A percentile compares a stretch with the other conserved stretches of the same genome.
These are phyloP conservation scores for Nicotiana attenuata DNA, from an alignment of 257 asterid species.

Conservation along the genomic window DNA sequence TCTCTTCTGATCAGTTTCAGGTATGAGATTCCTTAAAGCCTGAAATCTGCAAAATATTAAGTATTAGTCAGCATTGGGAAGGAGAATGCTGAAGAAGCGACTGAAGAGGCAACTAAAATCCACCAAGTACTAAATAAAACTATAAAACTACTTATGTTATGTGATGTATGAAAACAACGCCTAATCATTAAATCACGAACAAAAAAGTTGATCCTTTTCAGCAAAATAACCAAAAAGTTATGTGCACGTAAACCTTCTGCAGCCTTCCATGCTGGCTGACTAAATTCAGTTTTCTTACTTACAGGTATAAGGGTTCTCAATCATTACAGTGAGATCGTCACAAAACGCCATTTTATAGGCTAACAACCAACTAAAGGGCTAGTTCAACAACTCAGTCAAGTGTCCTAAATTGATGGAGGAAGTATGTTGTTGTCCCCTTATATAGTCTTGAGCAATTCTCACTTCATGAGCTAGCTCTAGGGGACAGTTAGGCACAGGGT, in stretches of 20 bases:
- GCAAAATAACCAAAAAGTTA: background rate
- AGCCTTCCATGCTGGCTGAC: background rate
- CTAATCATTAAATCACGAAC: too few relatives aligned
- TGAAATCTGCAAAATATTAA: constrained; percentile 53
- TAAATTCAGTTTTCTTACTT: background rate
- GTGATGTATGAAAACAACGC: background rate
- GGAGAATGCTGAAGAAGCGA: background rate
- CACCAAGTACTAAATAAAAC: background rate
- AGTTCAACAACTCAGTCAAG: background rate
- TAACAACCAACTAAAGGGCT: background rate
- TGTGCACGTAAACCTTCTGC: background rate
- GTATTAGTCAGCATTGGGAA: constrained; percentile 12
- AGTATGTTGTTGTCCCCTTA: too few relatives aligned
- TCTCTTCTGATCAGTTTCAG: constrained; percentile 76
- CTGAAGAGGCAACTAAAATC: background rate
- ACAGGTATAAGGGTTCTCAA: background rate
- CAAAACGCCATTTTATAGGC: background rate
- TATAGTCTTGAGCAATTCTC: too few relatives aligned
- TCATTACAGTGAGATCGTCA: background rate
- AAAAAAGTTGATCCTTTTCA: background rate
- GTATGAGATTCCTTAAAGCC: constrained; percentile 59
- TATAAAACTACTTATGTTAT: background rate
- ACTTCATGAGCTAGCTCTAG: too few relatives aligned
- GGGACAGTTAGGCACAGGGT: too few relatives aligned
- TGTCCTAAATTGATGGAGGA: too few relatives aligned